Evolutionary conservation across 2,329 filamentous ascomycete genomes (phyloP), one percentile per base, ranked within the genome.

Genomic region (Blastomyces silverae): DNA sequence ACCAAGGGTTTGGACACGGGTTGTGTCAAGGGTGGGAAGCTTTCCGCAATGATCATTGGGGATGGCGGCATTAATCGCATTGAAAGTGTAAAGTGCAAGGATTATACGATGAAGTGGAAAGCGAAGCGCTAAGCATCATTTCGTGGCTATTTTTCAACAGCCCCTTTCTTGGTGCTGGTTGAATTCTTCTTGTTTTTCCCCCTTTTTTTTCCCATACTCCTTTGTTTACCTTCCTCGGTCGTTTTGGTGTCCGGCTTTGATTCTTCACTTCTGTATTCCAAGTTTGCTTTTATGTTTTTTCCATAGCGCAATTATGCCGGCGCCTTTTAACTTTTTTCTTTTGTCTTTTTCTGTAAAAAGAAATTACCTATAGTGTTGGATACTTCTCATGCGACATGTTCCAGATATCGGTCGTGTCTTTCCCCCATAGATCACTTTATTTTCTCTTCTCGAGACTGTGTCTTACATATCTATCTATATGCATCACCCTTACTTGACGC

Each of bases 1-100:
- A 90, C 88, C 3, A 90, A 92, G 72, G 94, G 94, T 0, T 80
- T 97, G 58, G 94, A 97, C 76, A 90, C 89, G 0, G 88, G 87
- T 0, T 97, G 94, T 74, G 86, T 91, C 2, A 85, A 84, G 67
- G 92, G 92, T 13, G 87, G 87, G 0, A 81, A 85, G 67, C 79
- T 99, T 68, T 91, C 89, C 0, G 92, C 90, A 0, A 76, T 96
- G 65, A 81, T 97, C 2, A 84, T 97, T 46, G 84, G 89, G 70
- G 84, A 82, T 2, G 78, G 79, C 52, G 74, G 81, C 67, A 73
- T 77, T 53, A 75, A 77, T 62, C 71, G 73, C 20, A 67, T 79
- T 48, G 73, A 79, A 4, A 78, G 80, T 60, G 79, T 81, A 15
- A 70, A 71, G n/a, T 81, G 80, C 67, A 72, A 72, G 34, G 70